Base-by-base conservation (phyloP, 1,284 basidiomycete species). In the Cutaneotrichosporon mucoides region DNA sequence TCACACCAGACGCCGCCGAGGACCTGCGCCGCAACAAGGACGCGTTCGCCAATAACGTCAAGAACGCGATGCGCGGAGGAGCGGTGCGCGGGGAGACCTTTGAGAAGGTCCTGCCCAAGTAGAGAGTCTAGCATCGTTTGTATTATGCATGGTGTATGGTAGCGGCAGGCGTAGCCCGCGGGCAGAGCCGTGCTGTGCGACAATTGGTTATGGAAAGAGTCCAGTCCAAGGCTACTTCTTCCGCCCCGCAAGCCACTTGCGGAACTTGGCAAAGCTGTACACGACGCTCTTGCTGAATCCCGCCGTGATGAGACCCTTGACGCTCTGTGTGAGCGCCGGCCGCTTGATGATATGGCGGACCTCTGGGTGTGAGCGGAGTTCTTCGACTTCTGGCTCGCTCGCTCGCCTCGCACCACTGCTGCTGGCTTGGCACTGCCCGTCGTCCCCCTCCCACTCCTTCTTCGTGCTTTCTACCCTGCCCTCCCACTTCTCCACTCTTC, bases 241-340 rank as follows among this genome's bases (percentile, higher is more conserved):
- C 37, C 66, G 38, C 11, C 49, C 68, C 10, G 79, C 80, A 83
- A 88, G 88, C 88, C 90, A 93, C 78, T 95, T 96, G 51, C 84
- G 79, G 33, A 93, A 79, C 79, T 96, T 93, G 57, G 86, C 84
- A 46, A 82, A 67, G 47, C 84, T 82, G 75, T 96, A 97, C 48
- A 84, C 84, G 9, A 87, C 63, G 70, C 88, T 90, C 82, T 93
- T 93, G 48, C 82, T 79, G 6, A 88, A 69, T 0, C 92, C 92
- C 5, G 90, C 90, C 56, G 88, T 92, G 15, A 89, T 82, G 55
- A 96, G 73, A 7, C 93, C 93, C 78, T 96, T 97, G 65, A 90
- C 68, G 6, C 88, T 84, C 79, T 97, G 92, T 10, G 89, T 81
- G 4, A 89, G 85, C 9, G 92, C 90, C 5, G 93, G 90, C 60